Conservation (phyloP, 2,329 filamentous ascomycete genomes). For the Helotiales sp. region DNA sequence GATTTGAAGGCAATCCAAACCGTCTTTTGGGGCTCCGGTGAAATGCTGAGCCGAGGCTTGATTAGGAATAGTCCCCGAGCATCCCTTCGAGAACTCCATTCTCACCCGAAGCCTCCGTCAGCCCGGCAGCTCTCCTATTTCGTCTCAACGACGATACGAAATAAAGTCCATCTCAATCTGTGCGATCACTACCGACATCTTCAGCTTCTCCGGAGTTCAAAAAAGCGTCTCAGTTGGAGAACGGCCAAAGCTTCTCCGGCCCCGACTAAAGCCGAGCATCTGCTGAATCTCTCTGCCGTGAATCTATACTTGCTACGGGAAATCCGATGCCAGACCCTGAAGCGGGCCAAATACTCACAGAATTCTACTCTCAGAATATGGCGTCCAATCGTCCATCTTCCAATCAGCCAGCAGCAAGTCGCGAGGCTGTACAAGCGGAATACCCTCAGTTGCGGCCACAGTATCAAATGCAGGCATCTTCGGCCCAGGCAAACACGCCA, state of each 20-base stretch:
- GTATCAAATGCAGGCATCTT: not conserved
- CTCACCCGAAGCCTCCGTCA: too few species aligned
- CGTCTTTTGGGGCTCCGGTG: too few species aligned
- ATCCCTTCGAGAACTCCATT: too few species aligned
- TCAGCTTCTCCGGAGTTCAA: not conserved
- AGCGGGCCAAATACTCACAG: constrained; percentile 20
- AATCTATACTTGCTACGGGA: not conserved
- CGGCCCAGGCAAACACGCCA: not conserved
- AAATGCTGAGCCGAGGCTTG: too few species aligned
- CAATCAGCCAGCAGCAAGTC: not conserved
- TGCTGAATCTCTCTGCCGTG: not conserved
- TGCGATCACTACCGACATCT: too few species aligned
- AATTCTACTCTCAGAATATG: constrained; percentile 7
- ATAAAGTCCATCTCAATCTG: too few species aligned
- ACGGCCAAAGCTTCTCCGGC: not conserved
- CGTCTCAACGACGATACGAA: too few species aligned
- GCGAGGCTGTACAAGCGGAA: not conserved
- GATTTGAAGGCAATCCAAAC: too few species aligned
- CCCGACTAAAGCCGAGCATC: not conserved
- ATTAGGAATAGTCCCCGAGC: too few species aligned
- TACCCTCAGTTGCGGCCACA: not conserved
- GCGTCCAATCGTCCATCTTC: not conserved
- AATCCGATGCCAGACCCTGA: constrained; percentile 23
- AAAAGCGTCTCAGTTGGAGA: not conserved
- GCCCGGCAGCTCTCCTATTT: too few species aligned